Conservation (phyloP, 345 rosid species). For the Eucalyptus virginea region DNA sequence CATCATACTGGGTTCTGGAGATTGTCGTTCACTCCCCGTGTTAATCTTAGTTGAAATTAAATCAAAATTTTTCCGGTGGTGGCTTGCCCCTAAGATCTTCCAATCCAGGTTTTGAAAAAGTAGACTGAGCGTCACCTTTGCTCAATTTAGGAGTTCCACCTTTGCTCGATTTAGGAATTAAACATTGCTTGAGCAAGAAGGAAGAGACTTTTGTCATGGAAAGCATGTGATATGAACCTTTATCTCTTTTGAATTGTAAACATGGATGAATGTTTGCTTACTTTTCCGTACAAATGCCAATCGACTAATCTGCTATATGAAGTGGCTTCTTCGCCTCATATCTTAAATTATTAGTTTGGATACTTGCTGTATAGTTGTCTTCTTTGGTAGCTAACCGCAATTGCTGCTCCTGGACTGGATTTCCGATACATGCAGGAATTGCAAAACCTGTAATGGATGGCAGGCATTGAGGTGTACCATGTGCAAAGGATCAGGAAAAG, state of each 20-base stretch:
- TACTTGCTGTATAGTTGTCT: background rate
- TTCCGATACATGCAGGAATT: conserved; percentile 36
- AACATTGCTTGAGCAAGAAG: background rate
- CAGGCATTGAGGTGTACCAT: conserved; percentile 77
- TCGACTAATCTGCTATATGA: background rate
- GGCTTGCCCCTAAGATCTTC: background rate
- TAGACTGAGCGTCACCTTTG: background rate
- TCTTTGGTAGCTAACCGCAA: background rate
- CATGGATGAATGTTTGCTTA: background rate
- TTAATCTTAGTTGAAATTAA: background rate
- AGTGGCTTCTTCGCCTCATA: background rate
- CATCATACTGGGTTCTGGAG: background rate
- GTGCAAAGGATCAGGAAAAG: conserved; percentile 92
- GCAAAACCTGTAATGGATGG: conserved; percentile 83
- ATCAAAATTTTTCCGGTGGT: background rate
- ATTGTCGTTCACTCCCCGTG: background rate
- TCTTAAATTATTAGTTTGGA: background rate
- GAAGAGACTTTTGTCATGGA: background rate
- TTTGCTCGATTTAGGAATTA: background rate
- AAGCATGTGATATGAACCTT: background rate
- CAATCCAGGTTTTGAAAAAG: background rate
- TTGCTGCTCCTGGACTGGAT: background rate
- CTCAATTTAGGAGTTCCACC: background rate
- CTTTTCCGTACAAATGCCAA: background rate
- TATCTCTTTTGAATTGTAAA: background rate